Evolutionary conservation across 495 filamentous ascomycete genomes (phyloP).

Genomic region (Aspergillus biplanus): DNA sequence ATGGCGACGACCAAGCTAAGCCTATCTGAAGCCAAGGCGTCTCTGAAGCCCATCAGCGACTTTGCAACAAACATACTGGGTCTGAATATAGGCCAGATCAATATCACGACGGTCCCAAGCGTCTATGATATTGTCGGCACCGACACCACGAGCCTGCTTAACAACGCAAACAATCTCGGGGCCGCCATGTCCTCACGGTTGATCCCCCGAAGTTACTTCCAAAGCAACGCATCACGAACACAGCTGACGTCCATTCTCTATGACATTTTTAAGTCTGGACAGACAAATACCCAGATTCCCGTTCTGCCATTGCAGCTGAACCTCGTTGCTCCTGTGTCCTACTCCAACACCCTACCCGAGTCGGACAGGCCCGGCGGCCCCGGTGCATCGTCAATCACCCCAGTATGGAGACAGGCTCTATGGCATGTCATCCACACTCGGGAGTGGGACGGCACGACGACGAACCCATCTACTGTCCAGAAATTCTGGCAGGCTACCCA

Average conservation of each 20-base stretch:
- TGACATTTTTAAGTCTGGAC: conserved; percentile 5
- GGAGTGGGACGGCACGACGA: conserved; percentile 40
- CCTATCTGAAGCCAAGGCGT: conserved; percentile 33
- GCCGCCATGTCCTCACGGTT: conserved; percentile 16
- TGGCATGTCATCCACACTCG: conserved; percentile 42
- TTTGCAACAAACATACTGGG: conserved; percentile 32
- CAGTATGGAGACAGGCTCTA: conserved; percentile 48
- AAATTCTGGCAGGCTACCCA: conserved; percentile 41
- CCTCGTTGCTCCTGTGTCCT: conserved; percentile 34
- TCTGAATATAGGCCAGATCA: neutral
- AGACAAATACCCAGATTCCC: neutral
- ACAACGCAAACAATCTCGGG: conserved; percentile 4
- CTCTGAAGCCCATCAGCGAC: conserved; percentile 32
- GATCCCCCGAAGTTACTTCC: conserved; percentile 12
- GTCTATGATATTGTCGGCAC: conserved; percentile 29
- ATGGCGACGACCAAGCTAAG: conserved; percentile 42
- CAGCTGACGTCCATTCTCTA: conserved; percentile 9
- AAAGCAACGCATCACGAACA: conserved; percentile 1
- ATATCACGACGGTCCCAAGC: conserved; percentile 34
- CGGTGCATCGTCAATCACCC: conserved; percentile 21
- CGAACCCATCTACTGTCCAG: conserved; percentile 35
- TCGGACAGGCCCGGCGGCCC: conserved; percentile 38
- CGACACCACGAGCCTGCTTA: neutral
- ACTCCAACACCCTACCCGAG: conserved; percentile 30
- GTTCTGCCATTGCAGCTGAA: conserved; percentile 34